These are phyloP conservation scores for Kandelia obovata DNA, from an alignment of 345 rosid species.

Conservation along the genomic window DNA sequence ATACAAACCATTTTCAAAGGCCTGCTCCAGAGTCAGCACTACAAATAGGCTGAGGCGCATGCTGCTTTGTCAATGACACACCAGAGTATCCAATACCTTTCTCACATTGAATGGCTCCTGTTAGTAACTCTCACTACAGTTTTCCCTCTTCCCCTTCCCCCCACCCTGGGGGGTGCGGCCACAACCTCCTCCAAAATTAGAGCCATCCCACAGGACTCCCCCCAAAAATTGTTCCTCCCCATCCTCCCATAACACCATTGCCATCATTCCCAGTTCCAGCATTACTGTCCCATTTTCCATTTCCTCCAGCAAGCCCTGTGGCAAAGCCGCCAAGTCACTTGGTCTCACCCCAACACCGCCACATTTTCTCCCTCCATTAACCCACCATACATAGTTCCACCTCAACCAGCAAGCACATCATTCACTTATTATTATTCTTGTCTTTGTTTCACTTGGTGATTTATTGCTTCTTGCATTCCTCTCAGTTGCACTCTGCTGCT, in stretches of 20 bases:
- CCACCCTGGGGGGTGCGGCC: no score
- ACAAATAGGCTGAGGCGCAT: conserved; percentile 17
- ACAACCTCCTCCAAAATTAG: conserved; percentile 4
- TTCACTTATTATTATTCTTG: conserved; percentile 45
- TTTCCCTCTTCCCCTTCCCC: conserved; percentile 33
- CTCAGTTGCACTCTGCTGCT: conserved; percentile 54
- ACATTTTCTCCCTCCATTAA: conserved; percentile 35
- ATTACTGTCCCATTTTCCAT: no score
- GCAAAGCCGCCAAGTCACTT: conserved; percentile 27
- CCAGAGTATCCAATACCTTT: conserved; percentile 10
- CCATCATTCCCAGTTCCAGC: conserved; percentile 14
- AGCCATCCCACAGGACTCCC: conserved; percentile 13
- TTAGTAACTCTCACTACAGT: conserved; percentile 7
- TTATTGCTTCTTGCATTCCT: conserved; percentile 57
- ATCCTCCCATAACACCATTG: background rate
- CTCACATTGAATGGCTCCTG: conserved; percentile 22
- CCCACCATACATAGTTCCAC: conserved; percentile 48
- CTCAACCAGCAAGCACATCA: conserved; percentile 46
- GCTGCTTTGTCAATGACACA: background rate
- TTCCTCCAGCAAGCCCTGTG: background rate
- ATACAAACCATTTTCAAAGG: background rate
- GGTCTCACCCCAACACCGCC: conserved; percentile 33
- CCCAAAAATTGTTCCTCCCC: conserved; percentile 19
- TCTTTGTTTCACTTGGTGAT: conserved; percentile 59
- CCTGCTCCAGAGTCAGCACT: background rate